Evolutionary conservation across 208 protist genomes (phyloP).

Genomic region (Naegleria fowleri): DNA sequence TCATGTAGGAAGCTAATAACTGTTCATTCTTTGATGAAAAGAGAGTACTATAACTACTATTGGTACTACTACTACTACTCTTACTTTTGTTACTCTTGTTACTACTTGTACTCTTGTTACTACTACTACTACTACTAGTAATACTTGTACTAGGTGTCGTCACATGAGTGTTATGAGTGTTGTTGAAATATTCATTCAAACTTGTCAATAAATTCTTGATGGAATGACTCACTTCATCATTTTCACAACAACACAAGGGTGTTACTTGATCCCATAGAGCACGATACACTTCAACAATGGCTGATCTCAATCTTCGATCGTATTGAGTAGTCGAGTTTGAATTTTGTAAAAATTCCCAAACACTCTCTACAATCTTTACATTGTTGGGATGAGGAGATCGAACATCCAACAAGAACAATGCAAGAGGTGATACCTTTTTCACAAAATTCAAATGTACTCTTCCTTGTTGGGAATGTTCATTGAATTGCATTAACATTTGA

Average conservation of each 20-base stretch:
- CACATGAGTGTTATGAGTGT: too few relatives aligned
- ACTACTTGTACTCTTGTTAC: too few relatives aligned
- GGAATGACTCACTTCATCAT: background rate
- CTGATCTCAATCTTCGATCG: background rate
- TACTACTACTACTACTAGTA: too few relatives aligned
- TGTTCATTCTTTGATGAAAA: too few relatives aligned
- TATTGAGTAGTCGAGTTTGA: background rate
- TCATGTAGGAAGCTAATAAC: background rate
- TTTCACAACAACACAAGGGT: slow-evolving; percentile 7
- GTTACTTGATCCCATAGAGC: background rate
- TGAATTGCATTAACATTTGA: background rate
- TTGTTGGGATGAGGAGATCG: background rate
- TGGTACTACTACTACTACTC: too few relatives aligned
- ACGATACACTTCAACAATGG: background rate
- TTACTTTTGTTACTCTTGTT: too few relatives aligned
- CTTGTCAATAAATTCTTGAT: too few relatives aligned
- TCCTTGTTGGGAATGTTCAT: background rate
- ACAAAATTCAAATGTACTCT: background rate
- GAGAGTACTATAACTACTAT: too few relatives aligned
- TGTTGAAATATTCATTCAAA: too few relatives aligned
- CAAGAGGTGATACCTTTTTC: background rate
- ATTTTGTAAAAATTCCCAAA: background rate
- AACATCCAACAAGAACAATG: background rate
- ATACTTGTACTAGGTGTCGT: too few relatives aligned
- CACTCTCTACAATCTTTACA: background rate